Evolutionary conservation across 257 asterid genomes (phyloP).

Genomic region (Hygrophila difformis): DNA sequence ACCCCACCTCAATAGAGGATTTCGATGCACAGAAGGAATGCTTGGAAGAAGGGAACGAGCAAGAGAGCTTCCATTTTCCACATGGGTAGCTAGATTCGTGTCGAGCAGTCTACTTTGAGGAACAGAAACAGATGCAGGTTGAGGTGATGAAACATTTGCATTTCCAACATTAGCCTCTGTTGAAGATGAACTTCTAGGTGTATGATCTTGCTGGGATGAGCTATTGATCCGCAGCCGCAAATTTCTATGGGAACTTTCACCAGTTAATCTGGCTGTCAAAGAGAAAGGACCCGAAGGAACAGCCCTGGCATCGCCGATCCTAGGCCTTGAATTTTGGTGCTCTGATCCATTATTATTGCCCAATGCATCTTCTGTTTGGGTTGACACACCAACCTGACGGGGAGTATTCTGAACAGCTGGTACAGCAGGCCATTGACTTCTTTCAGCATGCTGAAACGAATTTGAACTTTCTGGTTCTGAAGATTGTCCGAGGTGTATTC

Average conservation of each 20-base stretch:
- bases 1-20: conserved; percentile 47
- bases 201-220: conserved; percentile 41
- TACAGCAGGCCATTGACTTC: conserved; percentile 37
- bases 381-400: conserved; percentile 19
- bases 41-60: conserved; percentile 26
- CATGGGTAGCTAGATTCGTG: conserved; percentile 27
- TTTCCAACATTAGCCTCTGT: conserved; percentile 27
- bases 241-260: conserved; percentile 49
- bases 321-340: conserved; percentile 50
- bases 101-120: conserved; percentile 32
- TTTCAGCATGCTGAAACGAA: conserved; percentile 34
- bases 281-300: conserved; percentile 32
- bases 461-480: conserved; percentile 58
- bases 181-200: conserved; percentile 20
- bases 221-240: conserved; percentile 54
- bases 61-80: conserved; percentile 27
- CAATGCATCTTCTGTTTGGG: conserved; percentile 26
- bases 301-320: conserved; percentile 44
- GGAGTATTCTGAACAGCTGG: conserved; percentile 24
- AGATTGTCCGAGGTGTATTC: conserved; percentile 54
- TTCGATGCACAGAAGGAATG: conserved; percentile 31
- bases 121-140: conserved; percentile 28
- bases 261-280: conserved; percentile 23
- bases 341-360: conserved; percentile 24
- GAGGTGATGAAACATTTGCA: conserved; percentile 30